A percentile compares a stretch with the other conserved stretches of the same genome.
These are phyloP conservation scores for Verticillium klebahnii DNA, from an alignment of 2,329 filamentous ascomycete species.

Conservation along the genomic window DNA sequence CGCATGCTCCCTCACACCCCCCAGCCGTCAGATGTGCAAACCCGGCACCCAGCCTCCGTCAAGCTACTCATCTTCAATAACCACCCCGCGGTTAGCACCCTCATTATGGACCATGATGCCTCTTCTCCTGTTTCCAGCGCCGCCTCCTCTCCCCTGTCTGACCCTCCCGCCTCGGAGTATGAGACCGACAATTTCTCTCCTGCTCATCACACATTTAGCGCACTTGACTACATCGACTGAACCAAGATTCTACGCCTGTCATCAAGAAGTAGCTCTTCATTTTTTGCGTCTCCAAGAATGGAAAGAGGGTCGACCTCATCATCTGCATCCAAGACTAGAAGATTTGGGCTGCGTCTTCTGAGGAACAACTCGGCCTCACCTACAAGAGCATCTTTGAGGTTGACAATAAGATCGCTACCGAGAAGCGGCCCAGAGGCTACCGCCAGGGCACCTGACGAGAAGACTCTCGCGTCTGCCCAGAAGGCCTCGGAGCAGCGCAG, in stretches of 20 bases:
- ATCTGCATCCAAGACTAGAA: slow-evolving; percentile 5
- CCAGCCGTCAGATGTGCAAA: too few relatives aligned
- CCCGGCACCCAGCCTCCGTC: background rate
- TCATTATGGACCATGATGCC: background rate
- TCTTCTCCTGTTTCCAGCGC: background rate
- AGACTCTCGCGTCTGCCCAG: slow-evolving; percentile 1
- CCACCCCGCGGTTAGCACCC: background rate
- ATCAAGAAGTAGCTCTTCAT: slow-evolving; percentile 10
- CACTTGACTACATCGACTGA: too few relatives aligned
- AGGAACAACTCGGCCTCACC: background rate
- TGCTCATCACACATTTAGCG: background rate
- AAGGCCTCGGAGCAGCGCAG: slow-evolving; percentile 5
- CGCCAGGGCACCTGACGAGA: background rate
- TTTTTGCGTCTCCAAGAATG: slow-evolving; percentile 1
- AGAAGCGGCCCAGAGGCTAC: background rate
- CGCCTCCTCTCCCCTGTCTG: background rate
- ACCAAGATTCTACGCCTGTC: background rate
- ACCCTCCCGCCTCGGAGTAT: background rate
- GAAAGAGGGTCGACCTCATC: slow-evolving; percentile 5
- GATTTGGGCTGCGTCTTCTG: background rate
- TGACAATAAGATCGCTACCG: background rate
- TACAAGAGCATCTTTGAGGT: background rate
- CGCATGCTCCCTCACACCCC: too few relatives aligned
- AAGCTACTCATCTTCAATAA: background rate
- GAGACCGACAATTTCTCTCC: background rate